These are phyloP conservation scores for Fibroporia radiculosa DNA, from an alignment of 768 basidiomycete genomes.

Conservation along the genomic window DNA sequence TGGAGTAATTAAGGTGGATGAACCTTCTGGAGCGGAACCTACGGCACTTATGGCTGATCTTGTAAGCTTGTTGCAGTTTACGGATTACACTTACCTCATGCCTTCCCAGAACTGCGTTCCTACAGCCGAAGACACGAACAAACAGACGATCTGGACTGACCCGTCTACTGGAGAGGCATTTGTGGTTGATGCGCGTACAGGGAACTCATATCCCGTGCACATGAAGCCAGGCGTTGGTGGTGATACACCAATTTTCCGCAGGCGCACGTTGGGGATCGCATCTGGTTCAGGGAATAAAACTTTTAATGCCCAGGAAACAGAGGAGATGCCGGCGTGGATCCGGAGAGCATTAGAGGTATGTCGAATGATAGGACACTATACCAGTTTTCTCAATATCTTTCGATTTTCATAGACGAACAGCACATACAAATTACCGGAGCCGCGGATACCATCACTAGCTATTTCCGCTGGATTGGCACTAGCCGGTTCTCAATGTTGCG, in stretches of 20 bases:
- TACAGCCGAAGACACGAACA: neutral
- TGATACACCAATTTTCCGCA: neutral
- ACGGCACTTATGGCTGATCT: too few species aligned
- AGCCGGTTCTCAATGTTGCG: neutral
- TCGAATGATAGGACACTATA: too few species aligned
- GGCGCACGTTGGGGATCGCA: neutral
- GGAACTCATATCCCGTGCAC: conserved; percentile 47
- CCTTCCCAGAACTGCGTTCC: conserved; percentile 39
- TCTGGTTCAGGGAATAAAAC: conserved; percentile 9
- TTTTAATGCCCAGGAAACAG: too few species aligned
- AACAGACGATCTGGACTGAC: conserved; percentile 49
- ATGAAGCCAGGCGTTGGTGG: conserved; percentile 8
- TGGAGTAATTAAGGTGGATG: too few species aligned
- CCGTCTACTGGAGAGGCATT: conserved; percentile 51
- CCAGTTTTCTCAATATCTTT: neutral
- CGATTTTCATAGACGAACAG: conserved; percentile 54
- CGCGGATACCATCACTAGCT: conserved; percentile 34
- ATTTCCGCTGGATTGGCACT: conserved; percentile 8
- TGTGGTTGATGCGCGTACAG: conserved; percentile 59
- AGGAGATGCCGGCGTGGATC: conserved; percentile 54
- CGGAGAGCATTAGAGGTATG: conserved; percentile 49
- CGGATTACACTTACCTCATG: too few species aligned
- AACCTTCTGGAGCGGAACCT: too few species aligned
- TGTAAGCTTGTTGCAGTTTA: too few species aligned
- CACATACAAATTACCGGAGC: conserved; percentile 43